A percentile compares a stretch with the other conserved stretches of the same genome.
These are phyloP conservation scores for Daldinia sp. DNA, from an alignment of 2,329 filamentous ascomycete species.

Conservation along the genomic window DNA sequence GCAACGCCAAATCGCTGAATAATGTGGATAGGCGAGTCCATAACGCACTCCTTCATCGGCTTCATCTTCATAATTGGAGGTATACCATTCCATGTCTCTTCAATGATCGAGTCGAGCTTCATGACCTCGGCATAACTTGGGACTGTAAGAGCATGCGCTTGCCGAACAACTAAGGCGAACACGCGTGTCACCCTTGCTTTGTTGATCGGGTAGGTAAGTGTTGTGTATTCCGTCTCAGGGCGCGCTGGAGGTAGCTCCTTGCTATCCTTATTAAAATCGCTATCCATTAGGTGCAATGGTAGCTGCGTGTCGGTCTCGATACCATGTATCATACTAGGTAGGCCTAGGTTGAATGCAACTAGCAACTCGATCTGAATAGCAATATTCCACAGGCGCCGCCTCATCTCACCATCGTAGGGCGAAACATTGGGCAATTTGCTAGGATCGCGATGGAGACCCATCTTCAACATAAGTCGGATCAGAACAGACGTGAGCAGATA, in stretches of 20 bases:
- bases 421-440: constrained; percentile 63
- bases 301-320: constrained; percentile 72
- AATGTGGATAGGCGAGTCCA: constrained; percentile 60
- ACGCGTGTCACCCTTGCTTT: constrained; percentile 62
- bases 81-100: constrained; percentile 59
- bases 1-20: constrained; percentile 67
- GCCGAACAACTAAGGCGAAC: constrained; percentile 63
- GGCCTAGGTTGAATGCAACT: constrained; percentile 74
- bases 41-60: constrained; percentile 62
- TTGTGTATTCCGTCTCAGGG: constrained; percentile 70
- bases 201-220: constrained; percentile 66
- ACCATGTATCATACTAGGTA: constrained; percentile 74
- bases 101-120: constrained; percentile 60
- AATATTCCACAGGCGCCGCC: constrained; percentile 65
- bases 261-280: constrained; percentile 71
- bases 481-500: constrained; percentile 65
- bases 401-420: constrained; percentile 67
- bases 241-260: constrained; percentile 67
- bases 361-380: constrained; percentile 71
- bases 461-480: constrained; percentile 68
- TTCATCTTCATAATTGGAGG: constrained; percentile 63
- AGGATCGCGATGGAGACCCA: constrained; percentile 70
- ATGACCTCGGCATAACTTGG: constrained; percentile 64
- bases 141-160: constrained; percentile 62
- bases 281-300: constrained; percentile 73